Evolutionary conservation across 2,329 filamentous ascomycete species (phyloP).

Genomic region (Colletotrichum sojae): DNA sequence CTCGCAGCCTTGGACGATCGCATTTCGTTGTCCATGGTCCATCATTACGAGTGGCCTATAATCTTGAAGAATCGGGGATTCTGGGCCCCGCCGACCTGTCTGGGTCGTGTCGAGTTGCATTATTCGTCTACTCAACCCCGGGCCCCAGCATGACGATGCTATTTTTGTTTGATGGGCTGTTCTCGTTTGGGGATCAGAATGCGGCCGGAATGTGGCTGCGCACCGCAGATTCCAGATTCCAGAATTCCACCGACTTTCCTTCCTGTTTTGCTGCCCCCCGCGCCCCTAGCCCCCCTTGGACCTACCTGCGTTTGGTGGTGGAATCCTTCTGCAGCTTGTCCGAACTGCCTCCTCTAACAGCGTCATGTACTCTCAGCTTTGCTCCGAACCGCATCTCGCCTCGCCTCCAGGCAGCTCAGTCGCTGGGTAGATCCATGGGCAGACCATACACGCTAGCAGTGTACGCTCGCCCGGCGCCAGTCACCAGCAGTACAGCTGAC

Average conservation of each 20-base stretch:
- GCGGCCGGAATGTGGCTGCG: constrained; percentile 17
- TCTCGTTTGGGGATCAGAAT: constrained; percentile 14
- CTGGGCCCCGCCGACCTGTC: constrained; percentile 19
- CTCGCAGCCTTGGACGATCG: not conserved
- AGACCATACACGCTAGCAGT: not conserved
- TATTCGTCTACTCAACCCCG: constrained; percentile 10
- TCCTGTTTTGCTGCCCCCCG: too few species aligned
- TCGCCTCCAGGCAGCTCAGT: constrained; percentile 5
- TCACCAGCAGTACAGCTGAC: constrained; percentile 21
- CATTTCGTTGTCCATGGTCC: constrained; percentile 1
- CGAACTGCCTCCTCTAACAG: constrained; percentile 4
- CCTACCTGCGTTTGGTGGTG: too few species aligned
- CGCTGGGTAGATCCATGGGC: not conserved
- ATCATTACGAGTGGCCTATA: constrained; percentile 37
- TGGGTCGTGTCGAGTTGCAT: constrained; percentile 14
- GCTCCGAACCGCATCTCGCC: constrained; percentile 18
- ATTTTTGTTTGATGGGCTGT: constrained; percentile 19
- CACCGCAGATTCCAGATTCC: constrained; percentile 6
- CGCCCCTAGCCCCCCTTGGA: too few species aligned
- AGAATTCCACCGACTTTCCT: too few species aligned
- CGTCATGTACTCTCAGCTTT: constrained; percentile 7
- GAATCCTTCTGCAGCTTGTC: not conserved
- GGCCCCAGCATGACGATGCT: constrained; percentile 7
- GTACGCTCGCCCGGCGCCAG: not conserved
- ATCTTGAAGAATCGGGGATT: constrained; percentile 31